phyloP scores from a whole-genome alignment of 768 basidiomycete species.

The Thelephora aurantiotincta region DNA sequence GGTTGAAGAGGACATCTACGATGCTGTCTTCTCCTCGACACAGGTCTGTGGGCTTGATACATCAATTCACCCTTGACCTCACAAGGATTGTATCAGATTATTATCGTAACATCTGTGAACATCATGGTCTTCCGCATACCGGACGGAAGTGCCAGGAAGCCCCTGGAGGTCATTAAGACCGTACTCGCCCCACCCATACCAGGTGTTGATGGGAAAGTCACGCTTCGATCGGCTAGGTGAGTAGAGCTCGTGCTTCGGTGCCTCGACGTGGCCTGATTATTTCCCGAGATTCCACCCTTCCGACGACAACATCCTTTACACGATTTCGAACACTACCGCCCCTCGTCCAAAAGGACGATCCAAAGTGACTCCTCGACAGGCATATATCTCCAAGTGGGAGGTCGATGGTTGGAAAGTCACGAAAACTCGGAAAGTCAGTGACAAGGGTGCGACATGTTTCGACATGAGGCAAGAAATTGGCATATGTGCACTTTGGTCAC shows the following conservation, averaged over 20 bases:
- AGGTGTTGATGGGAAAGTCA: conserved; percentile 30
- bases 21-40: conserved; percentile 60
- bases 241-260: conserved; percentile 8
- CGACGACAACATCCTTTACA: conserved; percentile 41
- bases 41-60: conserved; percentile 28
- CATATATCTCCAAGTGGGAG: conserved; percentile 65
- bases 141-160: conserved; percentile 22
- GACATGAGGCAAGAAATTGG: conserved; percentile 56
- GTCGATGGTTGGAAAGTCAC: conserved; percentile 51
- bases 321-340: conserved; percentile 55
- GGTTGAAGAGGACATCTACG: conserved; percentile 69
- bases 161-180: conserved; percentile 31
- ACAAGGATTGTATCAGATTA: conserved; percentile 28
- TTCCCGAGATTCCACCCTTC: conserved; percentile 41
- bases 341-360: conserved; percentile 34
- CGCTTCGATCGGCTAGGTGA: conserved; percentile 54
- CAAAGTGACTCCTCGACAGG: conserved; percentile 41
- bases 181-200: conserved; percentile 39
- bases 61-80: neutral
- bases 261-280: conserved; percentile 2
- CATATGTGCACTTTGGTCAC: conserved; percentile 1
- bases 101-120: conserved; percentile 50
- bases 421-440: conserved; percentile 57
- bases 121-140: conserved; percentile 53
- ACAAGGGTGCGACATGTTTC: conserved; percentile 75